Percentiles rank a stretch among this genome's conserved stretches.
These are phyloP conservation scores for Vitis hybrid DNA, from an alignment of 177 flowering plant species.

Conservation along the genomic window DNA sequence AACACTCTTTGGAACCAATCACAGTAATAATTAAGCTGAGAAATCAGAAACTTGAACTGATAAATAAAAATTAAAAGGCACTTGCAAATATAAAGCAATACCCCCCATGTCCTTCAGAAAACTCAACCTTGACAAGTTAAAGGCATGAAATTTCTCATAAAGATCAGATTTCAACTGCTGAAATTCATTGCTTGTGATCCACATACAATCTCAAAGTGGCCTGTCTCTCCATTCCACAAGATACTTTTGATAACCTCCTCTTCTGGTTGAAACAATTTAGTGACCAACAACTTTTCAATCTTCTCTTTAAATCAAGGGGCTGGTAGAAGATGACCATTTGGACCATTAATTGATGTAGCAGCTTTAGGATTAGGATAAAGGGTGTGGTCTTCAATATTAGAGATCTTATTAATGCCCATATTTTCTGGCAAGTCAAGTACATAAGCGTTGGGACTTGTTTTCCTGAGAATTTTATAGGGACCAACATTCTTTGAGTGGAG, in stretches of 20 bases:
- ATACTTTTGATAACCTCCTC: neutral
- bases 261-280: neutral
- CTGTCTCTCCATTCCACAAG: neutral
- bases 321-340: neutral
- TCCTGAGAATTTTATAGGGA: neutral
- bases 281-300: slow-evolving; percentile 2
- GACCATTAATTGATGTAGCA: neutral
- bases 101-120: neutral
- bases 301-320: neutral
- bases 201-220: neutral
- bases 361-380: neutral
- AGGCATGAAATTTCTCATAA: neutral
- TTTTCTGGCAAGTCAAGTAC: neutral
- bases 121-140: neutral
- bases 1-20: too few relatives aligned
- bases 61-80: too few relatives aligned
- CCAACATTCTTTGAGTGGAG: neutral
- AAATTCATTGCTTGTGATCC: neutral
- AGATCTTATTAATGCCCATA: neutral
- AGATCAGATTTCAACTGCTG: neutral
- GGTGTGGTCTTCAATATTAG: neutral
- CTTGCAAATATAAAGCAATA: neutral
- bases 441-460: neutral
- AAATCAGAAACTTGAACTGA: too few relatives aligned
- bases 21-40: too few relatives aligned